Evolutionary conservation across 2,329 filamentous ascomycete species (phyloP), one percentile per base, ranked within the genome.

Genomic region (Ophiostoma quercus): DNA sequence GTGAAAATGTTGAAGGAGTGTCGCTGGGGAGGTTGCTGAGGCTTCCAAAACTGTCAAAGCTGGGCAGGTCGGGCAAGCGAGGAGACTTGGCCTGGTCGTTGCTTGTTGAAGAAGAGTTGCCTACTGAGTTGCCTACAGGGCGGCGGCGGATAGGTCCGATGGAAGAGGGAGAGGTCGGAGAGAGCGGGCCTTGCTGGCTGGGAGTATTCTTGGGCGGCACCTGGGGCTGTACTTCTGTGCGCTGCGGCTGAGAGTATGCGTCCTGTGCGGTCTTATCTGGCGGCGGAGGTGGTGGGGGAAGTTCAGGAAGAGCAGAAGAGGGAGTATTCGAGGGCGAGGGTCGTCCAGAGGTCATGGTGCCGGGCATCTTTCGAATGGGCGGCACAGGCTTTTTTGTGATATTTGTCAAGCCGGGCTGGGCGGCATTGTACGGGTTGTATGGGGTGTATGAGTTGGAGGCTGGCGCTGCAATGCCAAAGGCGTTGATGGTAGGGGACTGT

Each of bases 221-320:
- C 11, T 19, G 63, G n/a, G 63, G 63, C 63, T 39, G 39, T 22
- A 41, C 39, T 41, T 25, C n/a, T 22, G 16, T 39, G 8, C 25
- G 16, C 29, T 51, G 57, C 37, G 25, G 22, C 57, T 29, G 68
- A 8, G 22, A 14, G 43, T 57, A 57, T 57, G 51, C 25, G 51
- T 12, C 16, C 11, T 25, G 51, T 25, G 41, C 25, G 11, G 34
- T 54, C 60, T 66, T 69, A n/a, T 25, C 22, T 51, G 62, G 32
- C 3, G 32, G 32, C n/a, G 70, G 67, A 2, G 63, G 63, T 29
- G 29, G 57, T 4, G 62, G 65, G 25, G 66, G 60, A 2, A 39
- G 39, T n/a, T 67, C 68, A 14, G 69, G 67, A n/a, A 68, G 67
- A 71, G 39, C 39, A 19, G 71, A 67, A 14, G 39, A 41, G 9